Evolutionary conservation across 305 asterid genomes (phyloP), one percentile per base, ranked within the genome.

Genomic region (Salvia sclarea): DNA sequence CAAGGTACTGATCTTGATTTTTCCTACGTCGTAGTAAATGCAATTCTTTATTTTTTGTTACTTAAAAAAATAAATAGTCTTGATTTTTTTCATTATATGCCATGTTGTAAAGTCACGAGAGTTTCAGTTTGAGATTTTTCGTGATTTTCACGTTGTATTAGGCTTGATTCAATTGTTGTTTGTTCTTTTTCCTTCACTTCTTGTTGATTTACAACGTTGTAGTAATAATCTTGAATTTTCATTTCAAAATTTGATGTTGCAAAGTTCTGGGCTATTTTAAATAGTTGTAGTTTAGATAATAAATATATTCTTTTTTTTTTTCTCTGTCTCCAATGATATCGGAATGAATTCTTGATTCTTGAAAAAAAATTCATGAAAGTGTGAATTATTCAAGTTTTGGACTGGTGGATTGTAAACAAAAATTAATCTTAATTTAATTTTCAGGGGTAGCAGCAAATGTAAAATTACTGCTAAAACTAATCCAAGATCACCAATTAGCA

Each of bases 391-490:
- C 13, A 16, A 30, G 25, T 30, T 16, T 21, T 31, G 55, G 57
- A 54, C 63, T 69, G 14, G 25, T 45, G 14, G 3, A 24, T 35
- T 8, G 10, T 17, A 21, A 30, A 17, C 30, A 4, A 0, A 5
- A 45, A 20, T 41, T 7, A 38, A 25, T 41, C 47, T 24, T 12
- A 28, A 50, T 16, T 24, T 2, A 10, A 47, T 9, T 21, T 4
- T 49, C 80, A 93, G 98, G 98, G 49, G 96, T 93, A 55, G 95
- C 96, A 40, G 91, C 97, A 70, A 82, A 83, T 72, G 80, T 88
- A 16, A 90, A 90, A 78, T 66, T 93, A 63, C 75, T 93, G 33
- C 64, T 93, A 64, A 93, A 90, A 79, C 76, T 93, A 52, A 84
- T 80, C 62, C 88, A 90, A 62, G 97, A 93, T 43, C 98, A 93